Evolutionary conservation across 2,329 filamentous ascomycete species (phyloP), one percentile per base, ranked within the genome.

Genomic region (Penicillium sp.): DNA sequence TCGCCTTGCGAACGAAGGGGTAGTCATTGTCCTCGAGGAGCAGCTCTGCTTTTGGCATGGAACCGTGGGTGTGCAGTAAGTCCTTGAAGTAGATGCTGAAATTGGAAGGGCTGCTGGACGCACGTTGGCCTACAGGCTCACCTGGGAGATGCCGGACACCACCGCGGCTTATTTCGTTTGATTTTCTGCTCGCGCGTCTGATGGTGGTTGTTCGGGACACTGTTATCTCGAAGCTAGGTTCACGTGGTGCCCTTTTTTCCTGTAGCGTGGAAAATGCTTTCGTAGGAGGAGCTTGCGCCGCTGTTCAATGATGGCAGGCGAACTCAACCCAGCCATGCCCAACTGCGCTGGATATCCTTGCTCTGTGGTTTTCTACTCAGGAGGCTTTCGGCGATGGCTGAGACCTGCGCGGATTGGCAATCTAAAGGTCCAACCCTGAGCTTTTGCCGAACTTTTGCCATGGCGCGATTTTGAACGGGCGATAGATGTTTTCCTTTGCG

Each of bases 1-100:
- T 70, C 0, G 82, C 82, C 70, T 84, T 82, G 64, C 84, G 82
- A 1, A 81, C 81, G 59, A 84, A 83, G 0, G 81, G 79, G 37
- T 80, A 77, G 3, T 69, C 66, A 35, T 71, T 64, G 52, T 78
- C 76, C 60, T 80, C 73, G 28, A 74, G 65, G 2, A 82, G 65
- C 2, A 80, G 61, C 13, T 80, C 71, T 1, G 82, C 61, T 11
- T 64, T 69, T 5, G 79, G 78, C 2, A 67, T 59, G 0, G 61
- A 38, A 4, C 80, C 80, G 38, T 79, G 73, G 22, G 81, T 71
- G 57, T 72, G 58, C 6, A 58, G 46, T 54, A 73, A 74, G 25
- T 52, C 58, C 7, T 61, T 51, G 54, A 70, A 59, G 52, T 71
- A 56, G 26, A 68, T 51, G 22, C 55, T 60, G 55, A 66, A 66